Evolutionary conservation across 2,329 filamentous ascomycete species (phyloP).

Genomic region (Fusarium mangiferae): DNA sequence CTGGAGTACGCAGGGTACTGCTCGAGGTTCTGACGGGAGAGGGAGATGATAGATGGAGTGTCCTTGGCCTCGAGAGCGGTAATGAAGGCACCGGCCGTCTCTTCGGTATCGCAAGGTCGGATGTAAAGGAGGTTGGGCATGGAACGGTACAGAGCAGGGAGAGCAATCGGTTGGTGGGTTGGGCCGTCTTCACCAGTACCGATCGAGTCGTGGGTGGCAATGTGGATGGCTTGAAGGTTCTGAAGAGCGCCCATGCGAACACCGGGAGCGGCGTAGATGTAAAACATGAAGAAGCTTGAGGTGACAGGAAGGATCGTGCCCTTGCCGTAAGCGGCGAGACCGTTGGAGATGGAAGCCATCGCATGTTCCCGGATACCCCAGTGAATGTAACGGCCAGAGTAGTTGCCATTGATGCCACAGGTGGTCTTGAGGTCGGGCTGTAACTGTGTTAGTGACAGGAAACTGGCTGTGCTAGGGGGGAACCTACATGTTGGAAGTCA

Average conservation of each 20-base stretch:
- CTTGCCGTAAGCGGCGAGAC: slow-evolving; percentile 66
- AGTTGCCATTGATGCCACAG: slow-evolving; percentile 65
- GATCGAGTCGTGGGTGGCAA: slow-evolving; percentile 70
- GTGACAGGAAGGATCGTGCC: slow-evolving; percentile 68
- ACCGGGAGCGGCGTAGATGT: slow-evolving; percentile 65
- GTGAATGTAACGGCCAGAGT: slow-evolving; percentile 66
- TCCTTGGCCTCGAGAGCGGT: slow-evolving; percentile 55
- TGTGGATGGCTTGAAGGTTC: slow-evolving; percentile 65
- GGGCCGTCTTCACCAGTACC: slow-evolving; percentile 70
- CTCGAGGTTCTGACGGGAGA: slow-evolving; percentile 56
- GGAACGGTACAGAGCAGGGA: slow-evolving; percentile 66
- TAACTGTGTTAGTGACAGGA: not conserved
- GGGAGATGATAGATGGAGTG: slow-evolving; percentile 60
- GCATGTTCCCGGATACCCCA: slow-evolving; percentile 71
- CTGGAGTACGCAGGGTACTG: slow-evolving; percentile 52
- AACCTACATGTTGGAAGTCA: slow-evolving; percentile 58
- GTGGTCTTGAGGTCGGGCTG: slow-evolving; percentile 51
- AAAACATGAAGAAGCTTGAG: slow-evolving; percentile 72
- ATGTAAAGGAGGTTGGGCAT: slow-evolving; percentile 73
- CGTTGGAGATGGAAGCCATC: slow-evolving; percentile 68
- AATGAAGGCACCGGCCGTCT: slow-evolving; percentile 65
- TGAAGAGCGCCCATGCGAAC: slow-evolving; percentile 70
- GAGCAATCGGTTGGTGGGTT: slow-evolving; percentile 70
- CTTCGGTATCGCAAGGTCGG: slow-evolving; percentile 67
- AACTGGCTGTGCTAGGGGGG: not conserved